Evolutionary conservation across 257 asterid species (phyloP), one percentile per base, ranked within the genome.

Genomic region (Rhazya stricta): DNA sequence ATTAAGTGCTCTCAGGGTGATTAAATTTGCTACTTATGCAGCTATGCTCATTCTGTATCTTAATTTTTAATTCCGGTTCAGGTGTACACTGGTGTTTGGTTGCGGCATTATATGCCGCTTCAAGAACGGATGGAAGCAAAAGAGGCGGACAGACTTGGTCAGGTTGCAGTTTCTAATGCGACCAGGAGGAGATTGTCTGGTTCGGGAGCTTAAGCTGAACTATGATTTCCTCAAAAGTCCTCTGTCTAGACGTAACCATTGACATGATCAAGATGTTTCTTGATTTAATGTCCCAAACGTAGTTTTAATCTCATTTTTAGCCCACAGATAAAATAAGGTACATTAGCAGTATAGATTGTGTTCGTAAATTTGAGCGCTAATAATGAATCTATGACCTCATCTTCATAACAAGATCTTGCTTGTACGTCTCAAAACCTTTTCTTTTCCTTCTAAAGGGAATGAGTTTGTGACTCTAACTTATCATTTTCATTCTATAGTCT

Each of bases 41-140:
- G 50, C 2, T 15, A 18, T 46, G 21, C 37, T 68, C 37, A 41
- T 68, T 12, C 54, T n/a, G 16, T 7, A 68, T 54, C 67, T 57
- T 79, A 37, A 74, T 76, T 15, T 65, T 69, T 41, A 58, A 62
- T 62, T n/a, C 34, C 18, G 30, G 2, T 53, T 75, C 89, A 95
- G 99, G 99, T 89, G 48, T 95, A 95, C 76, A 89, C 99, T 6
- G 98, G 99, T 32, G 89, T 86, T 29, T 95, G 99, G 99, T 81
- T 89, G 82, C 84, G 97, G 76, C 96, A 83, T 54, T 92, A 91
- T 80, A 80, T 81, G 90, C 89, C 98, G 15, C 83, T 84, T 66
- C 85, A 82, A 74, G 98, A 91, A 60, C 85, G 98, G 76, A 83
- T 77, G 84, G 46, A 70, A 3, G 37, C 86, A 9, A 74, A 67